Base-by-base conservation (phyloP, 768 basidiomycete species). In the Boletus reticuloceps region DNA sequence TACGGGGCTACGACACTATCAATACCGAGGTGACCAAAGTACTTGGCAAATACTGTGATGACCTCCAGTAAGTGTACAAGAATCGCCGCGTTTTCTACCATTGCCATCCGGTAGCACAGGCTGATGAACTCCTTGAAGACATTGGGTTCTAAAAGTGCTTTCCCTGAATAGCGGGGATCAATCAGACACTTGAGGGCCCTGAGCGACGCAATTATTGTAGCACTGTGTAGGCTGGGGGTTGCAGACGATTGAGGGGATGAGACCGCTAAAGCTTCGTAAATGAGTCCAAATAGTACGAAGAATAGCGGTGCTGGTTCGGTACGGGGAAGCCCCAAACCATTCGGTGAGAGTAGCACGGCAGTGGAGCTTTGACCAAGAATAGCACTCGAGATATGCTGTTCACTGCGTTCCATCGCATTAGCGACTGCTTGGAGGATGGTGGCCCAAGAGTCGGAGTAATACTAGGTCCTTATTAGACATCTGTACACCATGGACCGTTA, bases 71-170 rank as follows among this genome's bases (percentile, higher is more conserved):
- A 78, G 51, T 88, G 81, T 0, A 82, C 73, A 63, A 94, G 89
- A 31, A 92, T 80, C 0, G 64, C 74, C 1, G 91, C 84, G 0
- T 85, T 75, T 65, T 96, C 94, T 0, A 89, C 90, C 80, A 98
- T 84, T 0, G 88, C 91, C 72, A 98, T 84, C 6, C 96, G 83
- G 66, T 96, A 94, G 67, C 87, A 92, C 5, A 98, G 75, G 45
- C 86, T 87, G 61, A 88, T 83, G 42, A 98, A 84, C 71, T 99
- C 96, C 45, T 94, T 91, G 65, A 96, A 96, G 27, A 92, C 82
- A 0, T 85, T 79, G 3, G 88, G 85, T 38, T 95, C 89, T 54
- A 89, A 77, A 34, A 98, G 80, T 0, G 88, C 90, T 29, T 80
- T 82, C 1, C 96, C 96, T 2, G 88, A 82, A 64, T 92, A 91